Evolutionary conservation across 2,329 filamentous ascomycete species (phyloP), one percentile per base, ranked within the genome.

Genomic region (Dothistroma septosporum): DNA sequence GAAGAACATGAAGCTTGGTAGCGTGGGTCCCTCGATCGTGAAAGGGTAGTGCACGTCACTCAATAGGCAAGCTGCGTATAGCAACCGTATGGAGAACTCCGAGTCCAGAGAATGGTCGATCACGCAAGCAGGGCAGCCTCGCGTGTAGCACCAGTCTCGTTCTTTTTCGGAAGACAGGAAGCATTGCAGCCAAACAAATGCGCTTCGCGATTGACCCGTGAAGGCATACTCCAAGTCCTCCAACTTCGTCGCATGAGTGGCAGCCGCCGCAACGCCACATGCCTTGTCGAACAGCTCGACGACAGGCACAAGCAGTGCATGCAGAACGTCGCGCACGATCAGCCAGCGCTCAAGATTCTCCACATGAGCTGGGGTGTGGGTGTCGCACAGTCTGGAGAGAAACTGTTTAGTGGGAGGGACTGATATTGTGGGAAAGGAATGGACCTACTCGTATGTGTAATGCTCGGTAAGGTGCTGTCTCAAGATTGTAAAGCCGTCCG

Each of bases 121-220:
- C 6, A 79, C 70, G 69, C 79, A 82, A 6, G 77, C 79, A 33
- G 83, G 83, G 70, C 84, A 86, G 28, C 83, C 82, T 28, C 77
- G 73, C 1, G 82, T 83, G 60, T 79, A 74, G 66, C 82, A 84
- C 82, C 83, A 86, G 63, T 85, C 80, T 24, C 68, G 68, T 61
- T 81, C 79, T 64, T 83, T 82, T 55, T 84, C 82, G 11, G 75
- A 76, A 8, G 67, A 67, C 22, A 86, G 71, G 61, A 85, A 84
- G 71, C 82, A 85, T 63, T 85, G 81, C 37, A 86, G 76, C 78
- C 82, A 85, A 56, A 84, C 74, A 68, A 83, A 86, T 0, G 83
- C 82, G 61, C 79, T 79, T 49, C 83, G 79, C 4, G 83, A 83
- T 56, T 83, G 80, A 5, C 82, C 81, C 1, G 79, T 77, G 70